Evolutionary conservation across 345 rosid genomes (phyloP).

Genomic region (Eucalyptus victrix): DNA sequence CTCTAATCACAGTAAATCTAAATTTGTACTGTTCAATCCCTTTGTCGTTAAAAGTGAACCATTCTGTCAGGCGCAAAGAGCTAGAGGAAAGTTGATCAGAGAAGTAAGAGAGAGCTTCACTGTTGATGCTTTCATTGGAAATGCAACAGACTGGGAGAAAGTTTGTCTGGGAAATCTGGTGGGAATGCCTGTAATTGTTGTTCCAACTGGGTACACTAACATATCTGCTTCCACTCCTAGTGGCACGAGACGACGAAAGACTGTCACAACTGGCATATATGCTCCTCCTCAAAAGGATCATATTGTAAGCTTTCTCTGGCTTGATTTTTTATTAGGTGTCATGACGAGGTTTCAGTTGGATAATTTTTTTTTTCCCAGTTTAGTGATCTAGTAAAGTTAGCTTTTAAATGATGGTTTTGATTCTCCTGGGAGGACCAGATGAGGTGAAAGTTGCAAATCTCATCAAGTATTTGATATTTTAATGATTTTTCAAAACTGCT

Average conservation of each 20-base stretch:
- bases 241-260: conserved; percentile 41
- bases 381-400: neutral
- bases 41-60: neutral
- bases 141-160: conserved; percentile 87
- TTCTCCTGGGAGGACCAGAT: neutral
- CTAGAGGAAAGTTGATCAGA: conserved; percentile 53
- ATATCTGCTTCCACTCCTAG: conserved; percentile 43
- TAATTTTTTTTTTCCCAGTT: neutral
- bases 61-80: conserved; percentile 61
- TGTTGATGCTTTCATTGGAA: conserved; percentile 76
- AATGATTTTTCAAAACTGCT: neutral
- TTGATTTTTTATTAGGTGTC: neutral
- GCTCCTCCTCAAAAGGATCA: conserved; percentile 78
- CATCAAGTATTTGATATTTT: neutral
- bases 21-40: neutral
- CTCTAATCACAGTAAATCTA: neutral
- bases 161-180: conserved; percentile 85
- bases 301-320: conserved; percentile 44
- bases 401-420: neutral
- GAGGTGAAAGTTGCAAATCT: neutral
- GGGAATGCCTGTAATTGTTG: conserved; percentile 64
- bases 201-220: conserved; percentile 51
- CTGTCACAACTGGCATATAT: conserved; percentile 60
- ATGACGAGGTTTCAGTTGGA: neutral
- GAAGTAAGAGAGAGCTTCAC: conserved; percentile 68